phyloP scores from a whole-genome alignment of 2,329 filamentous ascomycete genomes.

The Tolypocladium amazonense region DNA sequence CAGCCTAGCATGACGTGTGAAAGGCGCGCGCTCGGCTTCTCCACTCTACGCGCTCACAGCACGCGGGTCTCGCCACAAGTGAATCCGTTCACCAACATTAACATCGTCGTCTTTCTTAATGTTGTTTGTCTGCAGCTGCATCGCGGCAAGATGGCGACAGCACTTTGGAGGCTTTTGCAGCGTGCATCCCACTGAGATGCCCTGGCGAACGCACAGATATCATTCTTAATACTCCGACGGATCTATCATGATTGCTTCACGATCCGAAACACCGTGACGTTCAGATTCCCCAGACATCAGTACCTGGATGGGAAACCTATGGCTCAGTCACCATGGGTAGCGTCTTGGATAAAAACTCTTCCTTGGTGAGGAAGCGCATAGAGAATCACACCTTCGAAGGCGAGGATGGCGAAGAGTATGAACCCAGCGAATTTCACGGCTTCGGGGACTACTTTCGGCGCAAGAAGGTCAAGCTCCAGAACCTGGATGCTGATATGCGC shows the following conservation, averaged over 20 bases:
- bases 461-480: slow-evolving; percentile 96
- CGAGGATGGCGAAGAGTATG: slow-evolving; percentile 87
- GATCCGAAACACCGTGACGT: not conserved
- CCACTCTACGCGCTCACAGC: slow-evolving; percentile 26
- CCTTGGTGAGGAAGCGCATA: slow-evolving; percentile 50
- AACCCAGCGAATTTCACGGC: slow-evolving; percentile 74
- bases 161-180: not conserved
- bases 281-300: not conserved
- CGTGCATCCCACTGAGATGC: not conserved
- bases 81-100: not conserved
- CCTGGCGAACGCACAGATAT: not conserved
- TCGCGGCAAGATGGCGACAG: not conserved
- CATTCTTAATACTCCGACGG: not conserved
- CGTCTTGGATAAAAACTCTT: slow-evolving; percentile 53
- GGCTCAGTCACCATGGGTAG: slow-evolving; percentile 39
- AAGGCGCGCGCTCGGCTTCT: slow-evolving; percentile 14
- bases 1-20: slow-evolving; percentile 30
- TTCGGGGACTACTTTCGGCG: slow-evolving; percentile 87
- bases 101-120: not conserved
- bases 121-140: not conserved
- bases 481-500: slow-evolving; percentile 75
- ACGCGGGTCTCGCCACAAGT: slow-evolving; percentile 12
- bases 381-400: slow-evolving; percentile 61
- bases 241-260: not conserved
- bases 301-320: too few species aligned